Percentiles rank a stretch among this genome's conserved stretches.
Evolutionary conservation across 805 yeast species (phyloP).

Genomic region (Zygosaccharomyces gambellarensis): DNA sequence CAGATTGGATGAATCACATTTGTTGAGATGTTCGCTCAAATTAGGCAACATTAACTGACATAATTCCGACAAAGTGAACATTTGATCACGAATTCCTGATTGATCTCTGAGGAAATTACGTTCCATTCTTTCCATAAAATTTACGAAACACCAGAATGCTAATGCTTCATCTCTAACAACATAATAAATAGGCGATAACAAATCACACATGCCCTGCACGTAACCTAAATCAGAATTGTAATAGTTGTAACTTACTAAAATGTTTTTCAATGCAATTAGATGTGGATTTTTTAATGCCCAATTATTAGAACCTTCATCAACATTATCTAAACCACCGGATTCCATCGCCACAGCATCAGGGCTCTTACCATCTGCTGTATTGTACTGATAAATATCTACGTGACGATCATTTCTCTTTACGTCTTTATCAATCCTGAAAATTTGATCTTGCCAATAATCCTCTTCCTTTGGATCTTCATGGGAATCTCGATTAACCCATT

Average conservation of each 20-base stretch:
- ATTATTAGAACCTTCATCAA: constrained; percentile 41
- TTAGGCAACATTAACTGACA: constrained; percentile 89
- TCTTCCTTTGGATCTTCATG: constrained; percentile 38
- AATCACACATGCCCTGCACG: constrained; percentile 97
- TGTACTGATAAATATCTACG: constrained; percentile 52
- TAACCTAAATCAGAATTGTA: constrained; percentile 81
- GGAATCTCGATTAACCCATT: constrained; percentile 56
- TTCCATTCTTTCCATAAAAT: constrained; percentile 93
- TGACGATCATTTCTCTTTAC: constrained; percentile 86
- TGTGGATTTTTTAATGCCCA: constrained; percentile 72
- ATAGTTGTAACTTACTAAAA: constrained; percentile 81
- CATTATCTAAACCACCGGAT: constrained; percentile 26
- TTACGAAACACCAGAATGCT: constrained; percentile 83
- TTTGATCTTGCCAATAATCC: constrained; percentile 85
- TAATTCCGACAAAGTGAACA: constrained; percentile 74
- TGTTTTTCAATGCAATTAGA: constrained; percentile 64
- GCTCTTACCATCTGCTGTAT: constrained; percentile 37
- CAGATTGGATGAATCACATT: constrained; percentile 83
- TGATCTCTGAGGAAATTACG: constrained; percentile 88
- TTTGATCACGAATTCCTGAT: constrained; percentile 86
- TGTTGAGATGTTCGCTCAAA: constrained; percentile 73
- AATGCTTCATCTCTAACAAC: constrained; percentile 63
- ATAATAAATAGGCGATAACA: constrained; percentile 78
- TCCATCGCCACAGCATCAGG: constrained; percentile 33
- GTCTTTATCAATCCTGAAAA: constrained; percentile 86